phyloP scores from a whole-genome alignment of 768 basidiomycete genomes.

The Hemileccinum rubropunctum region DNA sequence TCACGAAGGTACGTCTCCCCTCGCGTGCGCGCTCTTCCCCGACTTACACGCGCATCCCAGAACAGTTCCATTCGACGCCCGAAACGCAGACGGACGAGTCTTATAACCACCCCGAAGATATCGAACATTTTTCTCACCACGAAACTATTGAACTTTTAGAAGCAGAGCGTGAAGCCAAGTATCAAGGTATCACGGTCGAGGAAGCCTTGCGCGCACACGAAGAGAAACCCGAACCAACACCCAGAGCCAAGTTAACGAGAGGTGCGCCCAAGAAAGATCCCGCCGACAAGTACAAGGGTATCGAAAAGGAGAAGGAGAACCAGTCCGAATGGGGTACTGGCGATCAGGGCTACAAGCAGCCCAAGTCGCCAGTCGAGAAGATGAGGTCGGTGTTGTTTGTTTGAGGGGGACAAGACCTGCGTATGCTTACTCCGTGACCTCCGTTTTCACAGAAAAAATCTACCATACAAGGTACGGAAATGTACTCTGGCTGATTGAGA shows the following conservation, averaged over 20 bases:
- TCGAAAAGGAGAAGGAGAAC: constrained; percentile 47
- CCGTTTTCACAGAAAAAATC: constrained; percentile 54
- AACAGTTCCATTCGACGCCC: constrained; percentile 91
- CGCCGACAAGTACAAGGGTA: constrained; percentile 53
- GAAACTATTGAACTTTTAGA: constrained; percentile 82
- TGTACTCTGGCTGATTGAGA: constrained; percentile 3
- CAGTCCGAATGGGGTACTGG: constrained; percentile 74
- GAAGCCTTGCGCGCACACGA: constrained; percentile 62
- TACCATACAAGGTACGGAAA: constrained; percentile 80
- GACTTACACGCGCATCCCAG: constrained; percentile 34
- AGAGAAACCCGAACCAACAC: constrained; percentile 22
- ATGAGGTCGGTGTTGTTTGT: constrained; percentile 51
- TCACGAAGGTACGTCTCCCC: constrained; percentile 74
- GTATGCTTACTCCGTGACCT: not conserved
- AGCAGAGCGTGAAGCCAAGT: constrained; percentile 79
- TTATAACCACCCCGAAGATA: constrained; percentile 90
- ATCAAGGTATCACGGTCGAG: constrained; percentile 76
- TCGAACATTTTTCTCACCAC: constrained; percentile 91
- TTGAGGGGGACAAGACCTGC: not conserved
- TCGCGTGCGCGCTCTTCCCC: not conserved
- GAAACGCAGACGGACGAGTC: constrained; percentile 97
- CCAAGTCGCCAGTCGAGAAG: constrained; percentile 71
- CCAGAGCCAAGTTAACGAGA: constrained; percentile 54
- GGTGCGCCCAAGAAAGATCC: constrained; percentile 68
- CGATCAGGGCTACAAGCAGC: constrained; percentile 65